Percentiles rank a stretch among this genome's conserved stretches.
Conservation (phyloP, 164 flowering plant genomes). For the Vitis cinerea region DNA sequence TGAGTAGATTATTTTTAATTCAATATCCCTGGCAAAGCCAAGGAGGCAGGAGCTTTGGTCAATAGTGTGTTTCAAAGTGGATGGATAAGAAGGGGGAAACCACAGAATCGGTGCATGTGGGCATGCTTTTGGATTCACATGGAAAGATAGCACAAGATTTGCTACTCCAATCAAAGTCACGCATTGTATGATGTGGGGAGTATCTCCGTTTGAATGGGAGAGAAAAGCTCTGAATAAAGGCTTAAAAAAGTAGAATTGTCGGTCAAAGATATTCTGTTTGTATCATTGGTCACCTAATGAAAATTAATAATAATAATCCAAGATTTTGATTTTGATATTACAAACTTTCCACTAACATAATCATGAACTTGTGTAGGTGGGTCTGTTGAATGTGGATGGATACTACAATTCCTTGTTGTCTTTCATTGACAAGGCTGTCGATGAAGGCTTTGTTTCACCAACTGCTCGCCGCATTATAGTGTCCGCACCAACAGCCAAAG, state of each 20-base stretch:
- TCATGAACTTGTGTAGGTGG: constrained; percentile 55
- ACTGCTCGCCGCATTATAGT: constrained; percentile 77
- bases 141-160: constrained; percentile 36
- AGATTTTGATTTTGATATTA: neutral
- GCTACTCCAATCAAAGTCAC: constrained; percentile 13
- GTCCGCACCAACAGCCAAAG: constrained; percentile 81
- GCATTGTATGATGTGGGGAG: constrained; percentile 3
- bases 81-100: neutral
- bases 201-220: constrained; percentile 32
- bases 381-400: constrained; percentile 91
- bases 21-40: too few relatives aligned
- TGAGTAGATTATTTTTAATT: too few relatives aligned
- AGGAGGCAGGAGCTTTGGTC: neutral
- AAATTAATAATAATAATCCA: neutral
- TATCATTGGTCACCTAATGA: neutral
- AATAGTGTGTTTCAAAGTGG: constrained; percentile 11
- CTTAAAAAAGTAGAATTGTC: neutral
- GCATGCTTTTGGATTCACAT: constrained; percentile 29
- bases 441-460: constrained; percentile 88
- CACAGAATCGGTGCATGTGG: constrained; percentile 35
- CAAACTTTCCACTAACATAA: neutral
- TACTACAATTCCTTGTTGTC: constrained; percentile 72
- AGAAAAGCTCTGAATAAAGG: neutral
- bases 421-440: constrained; percentile 90
- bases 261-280: constrained; percentile 12